Evolutionary conservation across 352 stramenopile genomes (phyloP).

Genomic region (Phytophthora sp.): DNA sequence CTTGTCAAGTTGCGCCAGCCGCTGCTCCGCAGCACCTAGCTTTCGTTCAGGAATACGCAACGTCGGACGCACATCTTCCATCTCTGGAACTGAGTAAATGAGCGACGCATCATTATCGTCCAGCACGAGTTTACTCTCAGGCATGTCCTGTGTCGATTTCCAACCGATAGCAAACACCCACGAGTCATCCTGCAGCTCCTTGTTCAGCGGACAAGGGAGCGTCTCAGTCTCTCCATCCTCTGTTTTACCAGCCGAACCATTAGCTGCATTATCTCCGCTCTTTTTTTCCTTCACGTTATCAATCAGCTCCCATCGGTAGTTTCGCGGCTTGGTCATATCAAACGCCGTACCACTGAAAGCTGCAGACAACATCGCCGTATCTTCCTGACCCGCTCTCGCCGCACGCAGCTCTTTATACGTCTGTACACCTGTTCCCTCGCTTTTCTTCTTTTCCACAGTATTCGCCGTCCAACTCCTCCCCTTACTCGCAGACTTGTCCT

Average conservation of each 20-base stretch:
- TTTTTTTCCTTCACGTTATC: conserved; percentile 24
- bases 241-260: not conserved
- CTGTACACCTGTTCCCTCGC: conserved; percentile 8
- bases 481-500: conserved; percentile 8
- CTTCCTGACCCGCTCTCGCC: conserved; percentile 23
- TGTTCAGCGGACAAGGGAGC: conserved; percentile 65
- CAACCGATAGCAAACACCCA: conserved; percentile 84
- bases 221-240: conserved; percentile 13
- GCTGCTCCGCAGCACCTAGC: conserved; percentile 76
- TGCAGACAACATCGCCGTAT: not conserved
- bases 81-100: conserved; percentile 78
- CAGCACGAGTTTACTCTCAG: conserved; percentile 78
- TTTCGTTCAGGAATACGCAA: conserved; percentile 85
- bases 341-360: conserved; percentile 44
- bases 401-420: conserved; percentile 44
- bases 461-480: not conserved
- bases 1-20: conserved; percentile 74
- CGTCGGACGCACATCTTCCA: conserved; percentile 82
- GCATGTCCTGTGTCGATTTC: conserved; percentile 83
- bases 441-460: conserved; percentile 14
- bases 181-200: conserved; percentile 67
- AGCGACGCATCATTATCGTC: conserved; percentile 85
- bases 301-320: conserved; percentile 80
- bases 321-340: conserved; percentile 77
- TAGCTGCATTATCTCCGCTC: conserved; percentile 1